A percentile compares a stretch with the other conserved stretches of the same genome.
These are phyloP conservation scores for Thuja plicata DNA, from an alignment of 83 land plant genomes.

Conservation along the genomic window DNA sequence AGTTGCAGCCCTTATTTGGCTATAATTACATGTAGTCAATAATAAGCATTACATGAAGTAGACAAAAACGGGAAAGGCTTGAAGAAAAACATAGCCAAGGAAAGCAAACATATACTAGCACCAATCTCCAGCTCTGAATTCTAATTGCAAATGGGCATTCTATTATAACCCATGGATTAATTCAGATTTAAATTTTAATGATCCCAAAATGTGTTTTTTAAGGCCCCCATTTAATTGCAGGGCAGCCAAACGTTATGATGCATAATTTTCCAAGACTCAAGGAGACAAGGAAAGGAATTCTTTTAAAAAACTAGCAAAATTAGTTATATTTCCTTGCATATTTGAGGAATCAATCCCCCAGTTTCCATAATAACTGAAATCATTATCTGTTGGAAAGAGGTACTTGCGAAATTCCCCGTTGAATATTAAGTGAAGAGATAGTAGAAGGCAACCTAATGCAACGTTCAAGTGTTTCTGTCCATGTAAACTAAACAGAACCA, in stretches of 20 bases:
- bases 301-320: not conserved
- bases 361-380: not conserved
- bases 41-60: not conserved
- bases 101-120: not conserved
- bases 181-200: too few species aligned
- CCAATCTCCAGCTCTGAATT: not conserved
- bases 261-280: not conserved
- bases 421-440: too few species aligned
- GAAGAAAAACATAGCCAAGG: not conserved
- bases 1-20: constrained; percentile 50
- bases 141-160: not conserved
- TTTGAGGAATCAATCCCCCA: not conserved
- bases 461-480: too few species aligned
- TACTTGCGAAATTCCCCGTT: too few species aligned
- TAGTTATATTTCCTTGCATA: constrained; percentile 2
- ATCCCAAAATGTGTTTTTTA: not conserved
- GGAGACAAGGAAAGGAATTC: not conserved
- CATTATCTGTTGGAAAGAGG: too few species aligned
- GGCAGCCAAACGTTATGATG: not conserved
- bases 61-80: not conserved
- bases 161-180: too few species aligned
- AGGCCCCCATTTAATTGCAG: not conserved
- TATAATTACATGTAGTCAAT: too few species aligned
- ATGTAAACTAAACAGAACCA: too few species aligned
- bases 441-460: too few species aligned